Conservation (phyloP, 2,329 filamentous ascomycete species). For the Fusarium sp. region DNA sequence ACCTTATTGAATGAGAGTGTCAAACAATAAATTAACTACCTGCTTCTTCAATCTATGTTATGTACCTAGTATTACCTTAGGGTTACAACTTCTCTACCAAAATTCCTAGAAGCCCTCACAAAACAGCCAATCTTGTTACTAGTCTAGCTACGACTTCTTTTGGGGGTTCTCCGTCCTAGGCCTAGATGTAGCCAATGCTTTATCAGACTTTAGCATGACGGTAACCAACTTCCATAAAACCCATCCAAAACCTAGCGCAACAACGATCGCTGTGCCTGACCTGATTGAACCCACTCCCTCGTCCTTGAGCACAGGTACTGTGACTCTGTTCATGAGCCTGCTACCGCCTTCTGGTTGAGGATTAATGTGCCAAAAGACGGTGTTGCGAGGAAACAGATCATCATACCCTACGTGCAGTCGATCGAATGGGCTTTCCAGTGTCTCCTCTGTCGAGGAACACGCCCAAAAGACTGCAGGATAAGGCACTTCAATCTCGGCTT, state of each 20-base stretch:
- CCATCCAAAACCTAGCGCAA: constrained; percentile 76
- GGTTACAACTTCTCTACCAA: background rate
- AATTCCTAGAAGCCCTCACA: background rate
- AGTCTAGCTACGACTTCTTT: constrained; percentile 43
- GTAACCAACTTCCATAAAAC: constrained; percentile 68
- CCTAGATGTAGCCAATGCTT: background rate
- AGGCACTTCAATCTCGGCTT: constrained; percentile 70
- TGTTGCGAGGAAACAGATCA: constrained; percentile 77
- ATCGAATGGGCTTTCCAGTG: constrained; percentile 86
- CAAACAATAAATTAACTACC: background rate
- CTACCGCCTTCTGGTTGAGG: constrained; percentile 56
- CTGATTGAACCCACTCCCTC: constrained; percentile 60
- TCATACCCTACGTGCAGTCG: constrained; percentile 88
- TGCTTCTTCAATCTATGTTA: background rate
- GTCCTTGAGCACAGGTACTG: constrained; percentile 73
- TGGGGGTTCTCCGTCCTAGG: background rate
- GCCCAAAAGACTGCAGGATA: constrained; percentile 93
- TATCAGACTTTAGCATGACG: constrained; percentile 18
- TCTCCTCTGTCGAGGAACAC: constrained; percentile 76
- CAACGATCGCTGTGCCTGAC: constrained; percentile 67
- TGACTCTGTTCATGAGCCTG: constrained; percentile 64
- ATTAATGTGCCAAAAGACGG: constrained; percentile 83
- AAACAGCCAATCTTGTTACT: background rate
- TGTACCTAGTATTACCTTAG: background rate
- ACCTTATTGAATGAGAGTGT: background rate